phyloP scores from a whole-genome alignment of 345 rosid genomes.

The Ricinus communis region DNA sequence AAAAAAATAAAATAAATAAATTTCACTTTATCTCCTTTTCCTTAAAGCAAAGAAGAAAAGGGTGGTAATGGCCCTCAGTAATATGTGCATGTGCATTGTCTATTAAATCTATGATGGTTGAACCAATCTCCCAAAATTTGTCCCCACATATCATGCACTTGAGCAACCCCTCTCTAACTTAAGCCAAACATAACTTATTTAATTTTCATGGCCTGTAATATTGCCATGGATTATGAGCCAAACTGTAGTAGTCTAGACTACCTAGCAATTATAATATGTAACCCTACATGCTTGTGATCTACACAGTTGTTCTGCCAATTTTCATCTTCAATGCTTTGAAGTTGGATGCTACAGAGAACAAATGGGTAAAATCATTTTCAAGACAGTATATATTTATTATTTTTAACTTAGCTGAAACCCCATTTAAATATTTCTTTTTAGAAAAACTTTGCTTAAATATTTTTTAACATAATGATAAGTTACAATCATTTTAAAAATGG shows the following conservation, averaged over 20 bases:
- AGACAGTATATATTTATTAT: not conserved
- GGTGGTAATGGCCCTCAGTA: slow-evolving; percentile 18
- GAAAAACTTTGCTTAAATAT: too few species aligned
- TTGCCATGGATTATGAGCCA: not conserved
- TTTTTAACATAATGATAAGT: too few species aligned
- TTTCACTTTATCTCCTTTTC: slow-evolving; percentile 27
- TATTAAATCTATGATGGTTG: not conserved
- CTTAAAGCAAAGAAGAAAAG: slow-evolving; percentile 30
- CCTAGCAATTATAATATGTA: not conserved
- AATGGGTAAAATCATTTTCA: too few species aligned
- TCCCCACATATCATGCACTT: slow-evolving; percentile 13
- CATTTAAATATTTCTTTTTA: too few species aligned
- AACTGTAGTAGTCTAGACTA: not conserved
- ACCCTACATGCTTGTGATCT: not conserved
- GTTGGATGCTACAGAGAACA: not conserved
- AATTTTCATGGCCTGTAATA: not conserved
- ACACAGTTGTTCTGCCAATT: not conserved
- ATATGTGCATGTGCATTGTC: slow-evolving; percentile 27
- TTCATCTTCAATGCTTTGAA: not conserved
- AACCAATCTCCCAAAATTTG: not conserved
- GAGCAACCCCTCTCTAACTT: not conserved
- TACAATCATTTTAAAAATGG: too few species aligned
- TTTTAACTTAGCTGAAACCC: too few species aligned
- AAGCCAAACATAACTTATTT: not conserved
- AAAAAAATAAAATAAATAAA: slow-evolving; percentile 4